phyloP scores from a whole-genome alignment of 1,284 basidiomycete species.

The Malassezia globosa region DNA sequence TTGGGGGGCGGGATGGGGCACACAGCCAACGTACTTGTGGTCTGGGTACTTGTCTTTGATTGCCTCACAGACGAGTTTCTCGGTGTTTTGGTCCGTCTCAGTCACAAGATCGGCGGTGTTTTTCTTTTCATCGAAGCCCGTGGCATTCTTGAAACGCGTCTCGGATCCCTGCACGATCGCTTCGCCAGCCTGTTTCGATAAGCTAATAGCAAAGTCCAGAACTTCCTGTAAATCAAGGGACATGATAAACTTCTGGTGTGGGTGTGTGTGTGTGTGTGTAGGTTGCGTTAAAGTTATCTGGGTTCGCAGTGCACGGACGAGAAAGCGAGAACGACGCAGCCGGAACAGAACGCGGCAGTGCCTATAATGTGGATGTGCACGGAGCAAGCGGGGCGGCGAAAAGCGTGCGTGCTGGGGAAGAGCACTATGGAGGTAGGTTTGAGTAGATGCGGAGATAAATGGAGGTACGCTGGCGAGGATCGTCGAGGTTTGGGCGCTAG shows the following conservation, averaged over 20 bases:
- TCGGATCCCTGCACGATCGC: conserved; percentile 50
- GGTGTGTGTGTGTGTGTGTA: not conserved
- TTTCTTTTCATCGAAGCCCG: conserved; percentile 34
- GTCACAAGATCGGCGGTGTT: conserved; percentile 61
- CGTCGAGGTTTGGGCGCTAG: too few species aligned
- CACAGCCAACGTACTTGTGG: conserved; percentile 57
- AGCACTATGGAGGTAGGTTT: too few species aligned
- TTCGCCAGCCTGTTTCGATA: conserved; percentile 54
- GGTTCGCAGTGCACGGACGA: not conserved
- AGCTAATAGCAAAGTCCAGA: conserved; percentile 60
- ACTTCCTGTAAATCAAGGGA: conserved; percentile 24
- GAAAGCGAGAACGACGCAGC: not conserved
- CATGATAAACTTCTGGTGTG: not conserved
- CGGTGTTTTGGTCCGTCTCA: conserved; percentile 84
- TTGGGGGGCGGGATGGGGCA: too few species aligned
- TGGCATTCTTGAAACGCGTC: conserved; percentile 14
- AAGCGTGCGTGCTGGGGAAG: too few species aligned
- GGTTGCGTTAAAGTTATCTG: too few species aligned
- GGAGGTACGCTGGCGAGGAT: too few species aligned
- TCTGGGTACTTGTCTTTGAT: conserved; percentile 61
- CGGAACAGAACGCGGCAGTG: too few species aligned
- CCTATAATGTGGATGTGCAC: too few species aligned
- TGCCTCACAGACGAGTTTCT: conserved; percentile 66
- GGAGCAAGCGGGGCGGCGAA: too few species aligned
- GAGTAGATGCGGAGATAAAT: too few species aligned